These are phyloP conservation scores for Agroathelia rolfsii DNA, from an alignment of 1,284 basidiomycete genomes.

Conservation along the genomic window DNA sequence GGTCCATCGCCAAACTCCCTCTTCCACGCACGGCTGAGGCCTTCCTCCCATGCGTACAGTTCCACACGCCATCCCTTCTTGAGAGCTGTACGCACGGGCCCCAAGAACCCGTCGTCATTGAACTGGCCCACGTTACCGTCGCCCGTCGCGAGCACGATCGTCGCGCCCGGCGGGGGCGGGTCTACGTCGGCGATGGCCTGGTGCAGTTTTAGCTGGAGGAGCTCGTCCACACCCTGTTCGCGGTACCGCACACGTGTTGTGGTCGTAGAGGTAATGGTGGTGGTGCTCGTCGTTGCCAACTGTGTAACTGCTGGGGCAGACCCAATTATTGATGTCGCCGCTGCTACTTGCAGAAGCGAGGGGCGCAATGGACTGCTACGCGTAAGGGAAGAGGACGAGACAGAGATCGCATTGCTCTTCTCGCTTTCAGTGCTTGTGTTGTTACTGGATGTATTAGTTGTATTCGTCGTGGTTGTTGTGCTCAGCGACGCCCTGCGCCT, in stretches of 20 bases:
- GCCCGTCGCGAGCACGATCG: constrained; percentile 82
- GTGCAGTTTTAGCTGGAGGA: constrained; percentile 79
- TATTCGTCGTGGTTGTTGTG: too few relatives aligned
- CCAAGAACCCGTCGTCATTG: constrained; percentile 80
- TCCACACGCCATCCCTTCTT: constrained; percentile 84
- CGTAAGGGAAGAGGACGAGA: too few relatives aligned
- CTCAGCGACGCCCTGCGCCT: too few relatives aligned
- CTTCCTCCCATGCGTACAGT: constrained; percentile 77
- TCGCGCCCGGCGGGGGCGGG: constrained; percentile 50
- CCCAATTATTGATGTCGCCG: too few relatives aligned
- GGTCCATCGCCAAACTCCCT: constrained; percentile 50
- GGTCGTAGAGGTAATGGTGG: constrained; percentile 9
- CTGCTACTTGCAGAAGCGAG: too few relatives aligned
- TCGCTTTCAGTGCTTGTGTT: too few relatives aligned
- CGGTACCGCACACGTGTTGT: constrained; percentile 42
- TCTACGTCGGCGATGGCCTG: constrained; percentile 69
- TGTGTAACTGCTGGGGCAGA: too few relatives aligned
- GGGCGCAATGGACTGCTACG: too few relatives aligned
- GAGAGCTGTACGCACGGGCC: constrained; percentile 72
- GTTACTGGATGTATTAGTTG: too few relatives aligned
- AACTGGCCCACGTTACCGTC: constrained; percentile 85
- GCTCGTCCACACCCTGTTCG: constrained; percentile 82
- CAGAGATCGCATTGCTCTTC: too few relatives aligned
- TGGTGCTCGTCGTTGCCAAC: constrained; percentile 7
- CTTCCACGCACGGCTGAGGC: constrained; percentile 63